A percentile compares a stretch with the other conserved stretches of the same genome.
Evolutionary conservation across 495 filamentous ascomycete species (phyloP).

Genomic region (Daldinia childiae): DNA sequence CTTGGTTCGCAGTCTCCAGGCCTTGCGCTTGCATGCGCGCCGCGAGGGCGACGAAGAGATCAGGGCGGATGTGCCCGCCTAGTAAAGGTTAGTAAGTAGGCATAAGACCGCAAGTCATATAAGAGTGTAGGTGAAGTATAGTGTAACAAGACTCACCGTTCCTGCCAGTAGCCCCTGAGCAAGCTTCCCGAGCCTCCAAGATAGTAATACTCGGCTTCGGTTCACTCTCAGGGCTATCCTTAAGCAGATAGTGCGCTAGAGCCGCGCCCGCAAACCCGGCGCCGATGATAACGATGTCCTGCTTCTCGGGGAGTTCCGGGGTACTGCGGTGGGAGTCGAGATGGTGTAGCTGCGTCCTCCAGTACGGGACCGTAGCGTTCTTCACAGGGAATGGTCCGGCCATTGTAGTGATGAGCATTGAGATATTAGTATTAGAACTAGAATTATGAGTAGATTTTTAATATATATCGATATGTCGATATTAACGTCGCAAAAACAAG

Average conservation of each 20-base stretch:
- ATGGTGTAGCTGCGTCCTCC: slow-evolving; percentile 50
- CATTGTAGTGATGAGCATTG: slow-evolving; percentile 19
- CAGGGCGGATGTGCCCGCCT: slow-evolving; percentile 63
- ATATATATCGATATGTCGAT: not conserved
- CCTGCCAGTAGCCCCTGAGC: slow-evolving; percentile 77
- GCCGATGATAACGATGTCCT: slow-evolving; percentile 52
- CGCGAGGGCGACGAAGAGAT: slow-evolving; percentile 59
- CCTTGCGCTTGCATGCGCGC: slow-evolving; percentile 50
- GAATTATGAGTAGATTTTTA: slow-evolving; percentile 10
- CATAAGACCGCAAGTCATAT: slow-evolving; percentile 47
- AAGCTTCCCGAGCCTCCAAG: slow-evolving; percentile 75
- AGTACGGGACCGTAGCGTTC: slow-evolving; percentile 49
- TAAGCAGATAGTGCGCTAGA: slow-evolving; percentile 44
- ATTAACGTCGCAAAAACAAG: not conserved
- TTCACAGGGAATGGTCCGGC: slow-evolving; percentile 41
- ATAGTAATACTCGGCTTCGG: slow-evolving; percentile 61
- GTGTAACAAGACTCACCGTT: slow-evolving; percentile 43
- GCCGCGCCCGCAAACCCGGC: slow-evolving; percentile 48
- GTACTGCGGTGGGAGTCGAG: slow-evolving; percentile 53
- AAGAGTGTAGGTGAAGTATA: slow-evolving; percentile 60
- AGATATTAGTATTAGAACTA: slow-evolving; percentile 11
- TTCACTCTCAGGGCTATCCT: slow-evolving; percentile 21
- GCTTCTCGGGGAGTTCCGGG: slow-evolving; percentile 43
- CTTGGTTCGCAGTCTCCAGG: slow-evolving; percentile 55
- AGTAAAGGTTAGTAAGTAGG: slow-evolving; percentile 55